Conservation (phyloP, 768 basidiomycete genomes). For the Auriscalpium microsporum region DNA sequence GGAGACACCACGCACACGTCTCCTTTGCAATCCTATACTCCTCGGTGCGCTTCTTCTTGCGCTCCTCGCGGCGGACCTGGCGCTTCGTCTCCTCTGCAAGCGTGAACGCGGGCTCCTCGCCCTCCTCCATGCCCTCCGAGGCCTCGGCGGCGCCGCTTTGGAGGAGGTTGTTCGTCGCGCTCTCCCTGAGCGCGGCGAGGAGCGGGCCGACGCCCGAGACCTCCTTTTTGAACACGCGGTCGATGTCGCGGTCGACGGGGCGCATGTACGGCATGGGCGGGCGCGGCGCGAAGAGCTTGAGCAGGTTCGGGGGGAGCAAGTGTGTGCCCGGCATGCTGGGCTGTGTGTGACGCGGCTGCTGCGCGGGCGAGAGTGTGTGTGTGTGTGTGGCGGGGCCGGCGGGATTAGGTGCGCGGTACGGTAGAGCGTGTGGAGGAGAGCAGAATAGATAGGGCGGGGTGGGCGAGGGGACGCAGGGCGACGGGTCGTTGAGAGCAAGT, state of each 20-base stretch:
- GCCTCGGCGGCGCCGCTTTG: slow-evolving; percentile 27
- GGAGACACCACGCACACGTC: slow-evolving; percentile 54
- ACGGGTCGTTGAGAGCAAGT: no score
- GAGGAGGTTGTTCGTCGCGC: slow-evolving; percentile 60
- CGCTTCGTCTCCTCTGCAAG: slow-evolving; percentile 78
- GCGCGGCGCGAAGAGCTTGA: slow-evolving; percentile 93
- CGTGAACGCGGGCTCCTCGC: slow-evolving; percentile 73
- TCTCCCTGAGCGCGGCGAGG: slow-evolving; percentile 66
- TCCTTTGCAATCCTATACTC: slow-evolving; percentile 77
- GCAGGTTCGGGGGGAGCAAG: slow-evolving; percentile 88
- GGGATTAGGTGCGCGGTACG: not conserved
- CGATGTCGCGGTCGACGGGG: slow-evolving; percentile 77
- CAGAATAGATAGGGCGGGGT: no score
- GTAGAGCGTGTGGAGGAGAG: no score
- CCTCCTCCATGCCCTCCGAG: slow-evolving; percentile 71
- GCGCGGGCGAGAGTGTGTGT: not conserved
- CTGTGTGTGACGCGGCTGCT: not conserved
- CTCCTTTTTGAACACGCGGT: slow-evolving; percentile 59
- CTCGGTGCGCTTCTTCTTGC: slow-evolving; percentile 67
- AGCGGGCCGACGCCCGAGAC: slow-evolving; percentile 73
- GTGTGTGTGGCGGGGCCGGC: not conserved
- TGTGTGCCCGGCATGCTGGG: slow-evolving; percentile 59
- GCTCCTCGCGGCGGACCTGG: slow-evolving; percentile 67
- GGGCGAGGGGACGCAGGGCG: no score
- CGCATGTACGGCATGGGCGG: slow-evolving; percentile 82